Conservation (phyloP, 176 grass and related monocot genomes). For the Oryza rufipogon region DNA sequence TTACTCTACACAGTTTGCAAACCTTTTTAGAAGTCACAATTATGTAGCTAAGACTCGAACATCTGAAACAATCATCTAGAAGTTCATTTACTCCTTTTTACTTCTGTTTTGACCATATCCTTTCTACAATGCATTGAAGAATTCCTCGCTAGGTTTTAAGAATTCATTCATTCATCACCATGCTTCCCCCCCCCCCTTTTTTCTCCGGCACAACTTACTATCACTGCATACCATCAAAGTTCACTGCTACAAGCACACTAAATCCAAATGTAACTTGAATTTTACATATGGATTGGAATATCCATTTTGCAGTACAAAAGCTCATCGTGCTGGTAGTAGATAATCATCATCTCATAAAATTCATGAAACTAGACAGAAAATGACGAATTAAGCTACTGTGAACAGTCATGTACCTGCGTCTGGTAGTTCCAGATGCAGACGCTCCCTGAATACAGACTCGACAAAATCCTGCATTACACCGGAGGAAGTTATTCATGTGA, state of each 20-base stretch:
- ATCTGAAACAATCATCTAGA: background rate
- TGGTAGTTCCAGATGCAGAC: conserved; percentile 99
- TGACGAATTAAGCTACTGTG: background rate
- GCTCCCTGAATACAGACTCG: conserved; percentile 92
- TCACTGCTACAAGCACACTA: background rate
- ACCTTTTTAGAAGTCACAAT: conserved; percentile 3
- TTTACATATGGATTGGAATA: conserved; percentile 3
- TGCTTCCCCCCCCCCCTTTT: background rate
- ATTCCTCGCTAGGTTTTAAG: conserved; percentile 23
- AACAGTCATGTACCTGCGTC: conserved; percentile 65
- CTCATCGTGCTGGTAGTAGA: background rate
- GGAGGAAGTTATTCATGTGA: conserved; percentile 14
- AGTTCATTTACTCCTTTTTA: background rate
- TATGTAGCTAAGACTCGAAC: background rate
- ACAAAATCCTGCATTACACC: conserved; percentile 73
- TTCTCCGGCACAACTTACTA: background rate
- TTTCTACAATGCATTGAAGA: conserved; percentile 3
- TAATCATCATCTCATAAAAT: conserved; percentile 1
- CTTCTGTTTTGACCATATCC: background rate
- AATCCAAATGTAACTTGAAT: background rate
- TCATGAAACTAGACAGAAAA: conserved; percentile 24
- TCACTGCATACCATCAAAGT: conserved; percentile 6
- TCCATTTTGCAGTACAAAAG: conserved; percentile 15
- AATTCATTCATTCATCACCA: background rate
- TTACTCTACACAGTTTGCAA: background rate